Base-by-base conservation (phyloP, 2,329 filamentous ascomycete genomes). In the Myriangium duriaei region DNA sequence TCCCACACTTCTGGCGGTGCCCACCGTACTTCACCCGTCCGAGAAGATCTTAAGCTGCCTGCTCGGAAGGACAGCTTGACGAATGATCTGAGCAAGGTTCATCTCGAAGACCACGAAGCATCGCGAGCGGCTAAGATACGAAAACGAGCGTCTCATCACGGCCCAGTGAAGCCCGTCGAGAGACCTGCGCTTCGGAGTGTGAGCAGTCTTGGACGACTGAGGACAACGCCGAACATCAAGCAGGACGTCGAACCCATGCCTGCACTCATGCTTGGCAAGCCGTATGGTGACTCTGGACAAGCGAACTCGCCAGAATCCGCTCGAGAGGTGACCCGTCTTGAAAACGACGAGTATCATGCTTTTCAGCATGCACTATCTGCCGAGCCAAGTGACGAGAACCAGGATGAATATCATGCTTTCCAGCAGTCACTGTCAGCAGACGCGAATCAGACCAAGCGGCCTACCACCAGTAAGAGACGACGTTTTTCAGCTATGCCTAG, bases 401-500 rank as follows among this genome's bases (percentile, higher is more conserved):
- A n/a, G n/a, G 21, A 26, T n/a, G 21, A 26, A n/a, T 39, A 39
- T 16, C 36, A 39, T 28, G 36, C 29, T 9, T 39, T 39, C 12
- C 36, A 39, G 36, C 36, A 32, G 7, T 39, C 36, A 13, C 28
- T 39, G 36, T 39, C 36, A 10, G 16, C 30, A 11, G 30, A 32
- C 10, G 35, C 34, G 12, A 43, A 37, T 10, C 31, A 34, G 16
- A 36, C 29, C n/a, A 44, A 34, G 26, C 18, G 38, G 3, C 40
- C 42, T 3, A 32, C 42, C 6, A 33, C 14, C 12, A 29, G 39
- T 13, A 11, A 32, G 11, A 31, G 39, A 10, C 24, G 37, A 24
- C 42, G 32, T 14, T 32, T 34, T 11, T 37, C 35, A n/a, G 46
- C 48, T 11, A 42, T 50, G 18, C 48, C 51, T 11, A 43, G 37